Conservation (phyloP, 148 eudicot genomes). For the Rhododendron kiyosumense region DNA sequence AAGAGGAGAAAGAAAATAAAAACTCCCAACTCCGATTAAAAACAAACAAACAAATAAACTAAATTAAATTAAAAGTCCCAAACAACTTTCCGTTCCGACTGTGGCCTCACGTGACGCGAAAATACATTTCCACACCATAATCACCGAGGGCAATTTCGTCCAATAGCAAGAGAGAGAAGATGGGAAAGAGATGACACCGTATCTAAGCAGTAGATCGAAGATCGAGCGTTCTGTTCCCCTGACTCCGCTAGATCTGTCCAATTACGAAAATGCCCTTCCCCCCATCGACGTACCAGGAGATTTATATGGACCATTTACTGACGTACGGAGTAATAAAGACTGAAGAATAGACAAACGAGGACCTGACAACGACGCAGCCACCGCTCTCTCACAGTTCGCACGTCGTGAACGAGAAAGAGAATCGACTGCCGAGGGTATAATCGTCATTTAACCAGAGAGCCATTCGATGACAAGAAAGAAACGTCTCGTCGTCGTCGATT, state of each 20-base stretch:
- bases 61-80: neutral
- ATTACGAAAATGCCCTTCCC: neutral
- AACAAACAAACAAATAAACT: no score
- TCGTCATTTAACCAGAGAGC: neutral
- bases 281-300: neutral
- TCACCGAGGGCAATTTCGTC: neutral
- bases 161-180: neutral
- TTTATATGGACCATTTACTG: neutral
- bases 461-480: neutral
- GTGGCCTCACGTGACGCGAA: neutral
- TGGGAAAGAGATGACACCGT: neutral
- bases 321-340: neutral
- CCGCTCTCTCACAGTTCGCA: no score
- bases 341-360: neutral
- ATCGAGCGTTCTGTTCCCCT: neutral
- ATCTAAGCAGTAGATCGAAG: neutral
- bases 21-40: neutral
- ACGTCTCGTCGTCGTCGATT: neutral
- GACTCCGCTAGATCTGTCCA: neutral
- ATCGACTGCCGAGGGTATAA: neutral
- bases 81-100: neutral
- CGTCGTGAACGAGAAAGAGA: neutral
- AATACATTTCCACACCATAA: neutral
- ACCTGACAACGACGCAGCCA: neutral
- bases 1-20: conserved; percentile 4